Evolutionary conservation across 495 filamentous ascomycete species (phyloP).

Genomic region (Xylaria castorea): DNA sequence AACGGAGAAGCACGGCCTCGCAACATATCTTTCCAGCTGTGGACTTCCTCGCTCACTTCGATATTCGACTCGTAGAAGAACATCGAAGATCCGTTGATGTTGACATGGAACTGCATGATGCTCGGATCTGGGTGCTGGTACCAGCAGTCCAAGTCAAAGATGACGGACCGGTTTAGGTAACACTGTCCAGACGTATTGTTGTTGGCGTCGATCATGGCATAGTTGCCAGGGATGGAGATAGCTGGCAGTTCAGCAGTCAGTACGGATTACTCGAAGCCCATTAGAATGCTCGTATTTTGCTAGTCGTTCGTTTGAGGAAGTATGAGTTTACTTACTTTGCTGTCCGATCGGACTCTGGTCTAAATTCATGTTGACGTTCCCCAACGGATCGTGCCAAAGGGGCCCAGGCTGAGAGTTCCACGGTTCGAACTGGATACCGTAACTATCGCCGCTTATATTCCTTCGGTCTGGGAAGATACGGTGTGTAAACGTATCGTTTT

Average conservation of each 20-base stretch:
- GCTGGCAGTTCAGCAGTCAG: background rate
- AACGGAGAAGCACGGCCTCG: background rate
- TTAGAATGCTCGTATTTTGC: background rate
- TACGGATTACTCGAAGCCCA: background rate
- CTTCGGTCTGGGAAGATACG: conserved; percentile 1
- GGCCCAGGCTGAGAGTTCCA: conserved; percentile 2
- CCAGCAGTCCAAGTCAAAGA: conserved; percentile 22
- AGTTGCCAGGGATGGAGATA: background rate
- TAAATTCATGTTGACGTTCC: background rate
- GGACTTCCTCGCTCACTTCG: background rate
- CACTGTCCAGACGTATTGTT: background rate
- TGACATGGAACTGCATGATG: conserved; percentile 7
- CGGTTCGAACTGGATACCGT: conserved; percentile 12
- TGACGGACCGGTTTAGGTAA: conserved; percentile 7
- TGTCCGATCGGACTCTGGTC: background rate
- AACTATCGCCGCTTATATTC: background rate
- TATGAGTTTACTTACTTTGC: conserved; percentile 2
- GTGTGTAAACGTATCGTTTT: conserved; percentile 12
- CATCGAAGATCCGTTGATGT: conserved; percentile 25
- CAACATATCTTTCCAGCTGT: background rate
- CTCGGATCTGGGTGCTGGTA: conserved; percentile 1
- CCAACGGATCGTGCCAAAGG: conserved; percentile 17
- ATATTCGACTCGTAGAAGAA: conserved; percentile 23
- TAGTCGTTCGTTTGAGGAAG: background rate
- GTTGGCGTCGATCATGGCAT: conserved; percentile 5